A percentile compares a stretch with the other conserved stretches of the same genome.
Evolutionary conservation across 805 yeast species (phyloP).

Genomic region (Starmerella floricola): DNA sequence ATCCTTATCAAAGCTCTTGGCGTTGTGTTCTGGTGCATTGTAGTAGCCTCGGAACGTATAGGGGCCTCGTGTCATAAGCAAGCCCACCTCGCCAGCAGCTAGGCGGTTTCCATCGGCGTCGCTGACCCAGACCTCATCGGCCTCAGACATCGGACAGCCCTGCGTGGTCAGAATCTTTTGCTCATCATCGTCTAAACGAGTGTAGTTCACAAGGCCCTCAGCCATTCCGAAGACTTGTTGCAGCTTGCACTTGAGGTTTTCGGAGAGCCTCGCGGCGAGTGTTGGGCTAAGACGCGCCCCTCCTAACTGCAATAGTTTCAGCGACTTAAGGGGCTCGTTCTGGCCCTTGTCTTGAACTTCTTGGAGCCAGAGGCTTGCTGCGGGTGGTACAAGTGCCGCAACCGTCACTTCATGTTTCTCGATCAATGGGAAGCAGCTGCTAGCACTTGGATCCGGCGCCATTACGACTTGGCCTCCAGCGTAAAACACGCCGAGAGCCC

Average conservation of each 20-base stretch:
- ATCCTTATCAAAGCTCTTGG: conserved; percentile 9
- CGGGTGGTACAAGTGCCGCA: conserved; percentile 17
- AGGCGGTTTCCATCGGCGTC: conserved; percentile 8
- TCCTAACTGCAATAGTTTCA: conserved; percentile 12
- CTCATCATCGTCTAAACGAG: conserved; percentile 9
- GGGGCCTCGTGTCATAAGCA: conserved; percentile 17
- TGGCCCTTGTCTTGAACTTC: not conserved
- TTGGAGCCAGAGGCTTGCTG: conserved; percentile 16
- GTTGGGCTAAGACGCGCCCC: conserved; percentile 17
- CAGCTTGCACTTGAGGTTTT: conserved; percentile 7
- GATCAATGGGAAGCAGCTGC: conserved; percentile 14
- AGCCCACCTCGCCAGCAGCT: conserved; percentile 9
- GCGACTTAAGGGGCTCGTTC: conserved; percentile 1
- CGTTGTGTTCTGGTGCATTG: conserved; percentile 16
- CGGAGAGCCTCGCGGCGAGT: conserved; percentile 10
- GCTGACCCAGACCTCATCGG: conserved; percentile 16
- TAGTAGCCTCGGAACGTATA: conserved; percentile 18
- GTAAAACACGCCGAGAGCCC: conserved; percentile 13
- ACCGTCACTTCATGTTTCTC: conserved; percentile 9
- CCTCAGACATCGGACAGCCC: conserved; percentile 15
- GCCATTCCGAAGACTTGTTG: conserved; percentile 20
- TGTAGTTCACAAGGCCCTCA: conserved; percentile 18
- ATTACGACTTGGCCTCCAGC: conserved; percentile 13
- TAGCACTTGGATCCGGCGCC: conserved; percentile 12
- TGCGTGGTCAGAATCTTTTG: conserved; percentile 10